These are phyloP conservation scores for Neonectria neomacrospora DNA, from an alignment of 2,329 filamentous ascomycete species.

Conservation along the genomic window DNA sequence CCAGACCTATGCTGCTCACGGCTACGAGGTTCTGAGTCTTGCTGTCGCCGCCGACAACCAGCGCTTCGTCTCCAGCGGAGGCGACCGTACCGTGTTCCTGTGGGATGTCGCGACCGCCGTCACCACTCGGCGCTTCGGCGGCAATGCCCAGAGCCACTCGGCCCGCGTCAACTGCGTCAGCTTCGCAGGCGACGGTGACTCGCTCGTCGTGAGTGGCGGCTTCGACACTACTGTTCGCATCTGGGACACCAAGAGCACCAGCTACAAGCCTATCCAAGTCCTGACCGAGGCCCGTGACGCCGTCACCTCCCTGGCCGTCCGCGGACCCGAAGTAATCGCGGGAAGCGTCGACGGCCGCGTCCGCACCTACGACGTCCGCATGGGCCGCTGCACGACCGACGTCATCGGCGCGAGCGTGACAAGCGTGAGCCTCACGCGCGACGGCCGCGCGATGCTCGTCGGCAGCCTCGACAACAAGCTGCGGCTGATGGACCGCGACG, in stretches of 20 bases:
- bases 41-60: constrained; percentile 81
- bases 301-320: constrained; percentile 63
- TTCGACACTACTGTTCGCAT: constrained; percentile 81
- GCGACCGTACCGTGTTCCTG: constrained; percentile 89
- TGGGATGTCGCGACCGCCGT: constrained; percentile 90
- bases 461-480: constrained; percentile 80
- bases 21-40: constrained; percentile 89
- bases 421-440: constrained; percentile 75
- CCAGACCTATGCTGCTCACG: constrained; percentile 89
- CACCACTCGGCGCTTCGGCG: constrained; percentile 79
- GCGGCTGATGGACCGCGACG: constrained; percentile 81
- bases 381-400: constrained; percentile 77
- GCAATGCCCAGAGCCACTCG: constrained; percentile 70
- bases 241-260: constrained; percentile 73
- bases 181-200: constrained; percentile 81
- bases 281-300: constrained; percentile 79
- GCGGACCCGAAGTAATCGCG: constrained; percentile 69
- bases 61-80: constrained; percentile 86
- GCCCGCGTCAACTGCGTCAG: constrained; percentile 81
- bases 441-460: constrained; percentile 79
- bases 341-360: constrained; percentile 89
- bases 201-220: constrained; percentile 76
- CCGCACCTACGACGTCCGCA: constrained; percentile 83
- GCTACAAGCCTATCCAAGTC: constrained; percentile 75
- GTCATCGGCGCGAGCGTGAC: constrained; percentile 79